Evolutionary conservation across 1,284 basidiomycete genomes (phyloP), one percentile per base, ranked within the genome.

Genomic region (Somion occarium): DNA sequence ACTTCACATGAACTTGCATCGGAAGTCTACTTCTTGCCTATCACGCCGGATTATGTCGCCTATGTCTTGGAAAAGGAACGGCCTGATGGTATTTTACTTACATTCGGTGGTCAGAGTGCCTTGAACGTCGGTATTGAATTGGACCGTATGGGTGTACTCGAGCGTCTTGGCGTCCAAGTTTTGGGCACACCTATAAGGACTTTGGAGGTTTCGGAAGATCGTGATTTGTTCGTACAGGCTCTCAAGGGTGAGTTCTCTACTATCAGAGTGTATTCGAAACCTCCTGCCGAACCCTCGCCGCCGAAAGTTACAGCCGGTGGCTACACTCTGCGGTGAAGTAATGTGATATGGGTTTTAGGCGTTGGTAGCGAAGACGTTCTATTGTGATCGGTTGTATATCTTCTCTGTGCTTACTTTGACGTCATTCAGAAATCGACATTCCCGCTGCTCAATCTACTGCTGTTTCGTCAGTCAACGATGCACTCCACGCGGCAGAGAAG

Each of bases 61-160:
- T 98, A 98, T 66, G 93, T 99, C 18, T 78, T 99, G 65, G 96
- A 99, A 74, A 97, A 97, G 75, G 97, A 99, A 73, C 81, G 94
- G 11, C 97, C 97, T 0, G 97, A 99, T 65, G 97, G 97, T 59
- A 92, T 99, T 57, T 78, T 99, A 27, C 82, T 99, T 56, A 99
- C 97, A 5, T 99, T 99, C 63, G 97, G 97, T 70, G 97, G 97
- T 37, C 97, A 99, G 70, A 94, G 91, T 61, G 97, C 97, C 5
- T 77, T 99, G 55, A 99, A 99, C 68, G 97, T 99, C 59, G 97
- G 97, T 63, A 95, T 99, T 63, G 91, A 90, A 67, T 83, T 99
- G 50, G 96, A 99, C 71, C 89, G 88, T 64, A 99, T 99, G 97
- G 97, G 96, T 65, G 80, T 99, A 37, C 78, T 99, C 50, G 96